phyloP scores from a whole-genome alignment of 306 rosid species.

The Gynostemma pentaphyllum region DNA sequence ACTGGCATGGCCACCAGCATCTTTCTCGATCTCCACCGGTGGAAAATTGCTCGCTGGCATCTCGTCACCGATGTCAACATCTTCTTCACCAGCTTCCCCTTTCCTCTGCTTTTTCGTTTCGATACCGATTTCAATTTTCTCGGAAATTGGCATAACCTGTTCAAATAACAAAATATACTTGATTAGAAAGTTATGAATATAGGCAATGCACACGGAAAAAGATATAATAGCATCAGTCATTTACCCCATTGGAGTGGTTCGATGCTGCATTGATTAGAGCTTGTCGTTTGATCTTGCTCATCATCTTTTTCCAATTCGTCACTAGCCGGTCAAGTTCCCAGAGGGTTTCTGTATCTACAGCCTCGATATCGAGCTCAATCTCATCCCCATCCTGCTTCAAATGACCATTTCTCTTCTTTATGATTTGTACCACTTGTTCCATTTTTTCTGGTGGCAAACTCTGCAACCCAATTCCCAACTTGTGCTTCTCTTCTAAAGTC shows the following conservation, averaged over 20 bases:
- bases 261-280: conserved; percentile 31
- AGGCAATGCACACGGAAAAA: neutral
- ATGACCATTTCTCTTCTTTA: conserved; percentile 84
- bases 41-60: conserved; percentile 77
- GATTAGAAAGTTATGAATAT: neutral
- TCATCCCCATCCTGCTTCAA: conserved; percentile 96
- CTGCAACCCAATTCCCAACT: conserved; percentile 78
- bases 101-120: conserved; percentile 64
- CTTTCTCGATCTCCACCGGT: conserved; percentile 92
- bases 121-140: conserved; percentile 26
- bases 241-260: conserved; percentile 53
- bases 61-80: conserved; percentile 90
- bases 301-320: conserved; percentile 85
- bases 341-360: conserved; percentile 83
- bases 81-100: conserved; percentile 82
- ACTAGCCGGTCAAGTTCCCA: conserved; percentile 99
- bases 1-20: conserved; percentile 56
- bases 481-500: conserved; percentile 87
- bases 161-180: neutral
- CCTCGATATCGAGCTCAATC: conserved; percentile 94
- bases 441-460: conserved; percentile 84
- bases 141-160: conserved; percentile 20
- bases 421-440: conserved; percentile 95
- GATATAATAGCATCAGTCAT: neutral
- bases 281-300: conserved; percentile 90